Percentiles rank a stretch among this genome's conserved stretches.
These are phyloP conservation scores for Trametes gibbosa DNA, from an alignment of 768 basidiomycete species.

Conservation along the genomic window DNA sequence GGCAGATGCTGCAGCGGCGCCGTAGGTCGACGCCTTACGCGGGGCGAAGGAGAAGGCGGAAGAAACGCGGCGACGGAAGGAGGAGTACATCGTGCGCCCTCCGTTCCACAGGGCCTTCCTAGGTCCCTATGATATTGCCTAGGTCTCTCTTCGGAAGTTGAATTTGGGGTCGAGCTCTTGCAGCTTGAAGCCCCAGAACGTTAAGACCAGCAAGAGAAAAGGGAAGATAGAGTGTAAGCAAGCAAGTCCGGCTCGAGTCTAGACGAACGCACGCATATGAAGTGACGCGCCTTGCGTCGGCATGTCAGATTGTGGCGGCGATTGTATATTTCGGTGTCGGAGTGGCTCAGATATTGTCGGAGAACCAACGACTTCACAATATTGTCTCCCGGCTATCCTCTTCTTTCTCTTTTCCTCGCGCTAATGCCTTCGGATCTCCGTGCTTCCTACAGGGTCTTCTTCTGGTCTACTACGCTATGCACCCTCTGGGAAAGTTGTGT, in stretches of 20 bases:
- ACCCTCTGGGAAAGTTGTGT: not conserved
- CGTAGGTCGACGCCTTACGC: conserved; percentile 17
- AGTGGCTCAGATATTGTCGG: not conserved
- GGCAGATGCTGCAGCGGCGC: conserved; percentile 4
- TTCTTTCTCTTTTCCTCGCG: not conserved
- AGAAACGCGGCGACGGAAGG: conserved; percentile 40
- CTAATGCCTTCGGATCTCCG: not conserved
- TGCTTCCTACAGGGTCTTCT: not conserved
- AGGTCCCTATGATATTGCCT: not conserved
- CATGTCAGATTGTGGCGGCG: conserved; percentile 12
- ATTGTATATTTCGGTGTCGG: not conserved
- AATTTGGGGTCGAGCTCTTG: not conserved
- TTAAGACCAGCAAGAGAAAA: not conserved
- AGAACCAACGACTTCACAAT: not conserved
- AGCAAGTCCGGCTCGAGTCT: not conserved
- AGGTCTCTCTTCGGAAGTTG: not conserved
- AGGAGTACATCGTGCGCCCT: conserved; percentile 40
- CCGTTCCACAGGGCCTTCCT: not conserved
- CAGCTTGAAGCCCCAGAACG: not conserved
- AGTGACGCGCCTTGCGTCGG: conserved; percentile 1
- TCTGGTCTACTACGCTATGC: not conserved
- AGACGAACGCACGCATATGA: too few species aligned
- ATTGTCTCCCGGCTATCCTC: not conserved
- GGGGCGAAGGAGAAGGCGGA: conserved; percentile 25
- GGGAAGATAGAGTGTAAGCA: not conserved